Evolutionary conservation across 2,329 filamentous ascomycete species (phyloP).

Genomic region (Lecanicillium sp.): DNA sequence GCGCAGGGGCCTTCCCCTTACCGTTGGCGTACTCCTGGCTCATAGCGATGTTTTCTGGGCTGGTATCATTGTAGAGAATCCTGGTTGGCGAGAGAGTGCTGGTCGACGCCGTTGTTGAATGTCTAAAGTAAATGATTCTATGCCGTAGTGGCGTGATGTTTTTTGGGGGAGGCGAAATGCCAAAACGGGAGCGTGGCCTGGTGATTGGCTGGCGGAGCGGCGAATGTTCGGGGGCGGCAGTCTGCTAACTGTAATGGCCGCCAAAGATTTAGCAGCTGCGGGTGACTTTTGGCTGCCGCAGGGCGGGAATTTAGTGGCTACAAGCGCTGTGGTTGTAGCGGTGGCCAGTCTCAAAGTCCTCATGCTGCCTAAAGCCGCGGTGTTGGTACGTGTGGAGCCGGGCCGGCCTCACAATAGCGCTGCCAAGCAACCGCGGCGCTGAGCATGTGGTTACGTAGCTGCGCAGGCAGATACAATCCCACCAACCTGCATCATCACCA

Average conservation of each 20-base stretch:
- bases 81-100: background rate
- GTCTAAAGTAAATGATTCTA: background rate
- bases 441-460: constrained; percentile 7
- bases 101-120: background rate
- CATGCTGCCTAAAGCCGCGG: background rate
- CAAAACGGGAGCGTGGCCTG: background rate
- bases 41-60: constrained; percentile 37
- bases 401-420: background rate
- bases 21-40: constrained; percentile 53
- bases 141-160: constrained; percentile 13
- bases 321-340: background rate
- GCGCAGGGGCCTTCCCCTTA: constrained; percentile 46
- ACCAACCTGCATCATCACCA: constrained; percentile 2
- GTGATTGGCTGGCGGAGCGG: constrained; percentile 11
- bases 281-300: background rate
- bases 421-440: background rate
- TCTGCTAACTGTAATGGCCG: constrained; percentile 1
- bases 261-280: no score
- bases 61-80: constrained; percentile 2
- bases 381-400: background rate
- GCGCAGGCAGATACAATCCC: constrained; percentile 7
- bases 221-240: constrained; percentile 2
- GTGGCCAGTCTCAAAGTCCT: background rate
- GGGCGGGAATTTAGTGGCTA: background rate
- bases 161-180: constrained; percentile 10